These are phyloP conservation scores for Zygosaccharomyces siamensis DNA, from an alignment of 805 yeast species.

Conservation along the genomic window DNA sequence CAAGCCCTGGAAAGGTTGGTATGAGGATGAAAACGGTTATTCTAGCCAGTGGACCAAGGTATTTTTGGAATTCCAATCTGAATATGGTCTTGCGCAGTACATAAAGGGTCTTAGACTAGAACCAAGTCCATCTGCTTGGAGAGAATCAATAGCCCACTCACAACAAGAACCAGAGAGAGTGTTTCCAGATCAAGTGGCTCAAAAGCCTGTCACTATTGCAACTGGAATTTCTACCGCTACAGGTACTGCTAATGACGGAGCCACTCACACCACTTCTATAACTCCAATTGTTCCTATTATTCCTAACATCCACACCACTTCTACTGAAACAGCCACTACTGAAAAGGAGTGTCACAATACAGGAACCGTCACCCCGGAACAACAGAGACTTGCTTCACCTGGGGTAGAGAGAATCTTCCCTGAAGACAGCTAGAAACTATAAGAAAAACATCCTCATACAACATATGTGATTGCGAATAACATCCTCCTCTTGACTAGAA, in stretches of 20 bases:
- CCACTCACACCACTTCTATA: too few relatives aligned
- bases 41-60: constrained; percentile 17
- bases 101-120: constrained; percentile 9
- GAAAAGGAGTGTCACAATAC: neutral
- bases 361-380: neutral
- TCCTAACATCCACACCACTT: neutral
- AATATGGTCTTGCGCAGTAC: constrained; percentile 8
- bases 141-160: neutral
- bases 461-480: too few relatives aligned
- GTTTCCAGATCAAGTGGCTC: neutral
- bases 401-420: constrained; percentile 4
- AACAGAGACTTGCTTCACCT: neutral
- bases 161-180: constrained; percentile 7
- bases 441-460: neutral
- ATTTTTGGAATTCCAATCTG: constrained; percentile 16
- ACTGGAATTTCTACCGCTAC: too few relatives aligned
- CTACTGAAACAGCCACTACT: neutral
- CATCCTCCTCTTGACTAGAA: too few relatives aligned
- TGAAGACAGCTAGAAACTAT: neutral
- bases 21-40: constrained; percentile 10
- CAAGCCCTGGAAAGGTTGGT: constrained; percentile 49
- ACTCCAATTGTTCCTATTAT: neutral
- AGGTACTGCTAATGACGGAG: too few relatives aligned
- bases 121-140: constrained; percentile 2
- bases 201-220: neutral